Conservation (phyloP, 805 yeast genomes). For the Wickerhamomyces xylosicus region DNA sequence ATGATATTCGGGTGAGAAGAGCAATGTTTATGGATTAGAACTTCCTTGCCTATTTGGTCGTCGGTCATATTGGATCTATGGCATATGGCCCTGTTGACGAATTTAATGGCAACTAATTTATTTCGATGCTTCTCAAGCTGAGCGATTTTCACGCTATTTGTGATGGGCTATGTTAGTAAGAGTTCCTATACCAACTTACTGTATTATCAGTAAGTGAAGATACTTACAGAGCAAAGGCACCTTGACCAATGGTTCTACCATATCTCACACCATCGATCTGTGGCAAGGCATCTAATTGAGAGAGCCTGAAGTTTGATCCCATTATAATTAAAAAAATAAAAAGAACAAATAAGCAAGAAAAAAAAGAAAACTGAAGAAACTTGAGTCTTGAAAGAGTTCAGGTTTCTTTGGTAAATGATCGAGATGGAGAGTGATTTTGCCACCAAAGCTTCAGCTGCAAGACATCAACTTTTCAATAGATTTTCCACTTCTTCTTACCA, state of each 20-base stretch:
- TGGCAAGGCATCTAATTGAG: conserved; percentile 40
- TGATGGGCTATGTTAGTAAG: background rate
- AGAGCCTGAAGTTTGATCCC: conserved; percentile 23
- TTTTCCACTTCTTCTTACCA: background rate
- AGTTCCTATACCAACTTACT: background rate
- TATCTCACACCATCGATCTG: conserved; percentile 32
- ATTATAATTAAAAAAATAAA: no score
- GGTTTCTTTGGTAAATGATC: no score
- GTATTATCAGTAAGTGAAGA: background rate
- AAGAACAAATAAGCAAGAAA: no score
- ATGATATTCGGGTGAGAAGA: conserved; percentile 52
- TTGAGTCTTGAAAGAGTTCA: no score
- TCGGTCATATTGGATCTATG: conserved; percentile 25
- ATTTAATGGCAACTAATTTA: conserved; percentile 45
- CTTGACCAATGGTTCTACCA: conserved; percentile 53
- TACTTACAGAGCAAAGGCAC: conserved; percentile 50
- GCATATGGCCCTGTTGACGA: conserved; percentile 34
- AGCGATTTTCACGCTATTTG: conserved; percentile 39
- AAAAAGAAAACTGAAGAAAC: no score
- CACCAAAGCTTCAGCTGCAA: no score
- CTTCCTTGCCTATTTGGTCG: conserved; percentile 40
- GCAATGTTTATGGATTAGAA: conserved; percentile 47
- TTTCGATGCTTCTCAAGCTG: conserved; percentile 21
- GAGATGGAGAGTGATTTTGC: no score
- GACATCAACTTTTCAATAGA: background rate